Evolutionary conservation across 2,329 filamentous ascomycete species (phyloP).

Genomic region (Cladosporium sp.): DNA sequence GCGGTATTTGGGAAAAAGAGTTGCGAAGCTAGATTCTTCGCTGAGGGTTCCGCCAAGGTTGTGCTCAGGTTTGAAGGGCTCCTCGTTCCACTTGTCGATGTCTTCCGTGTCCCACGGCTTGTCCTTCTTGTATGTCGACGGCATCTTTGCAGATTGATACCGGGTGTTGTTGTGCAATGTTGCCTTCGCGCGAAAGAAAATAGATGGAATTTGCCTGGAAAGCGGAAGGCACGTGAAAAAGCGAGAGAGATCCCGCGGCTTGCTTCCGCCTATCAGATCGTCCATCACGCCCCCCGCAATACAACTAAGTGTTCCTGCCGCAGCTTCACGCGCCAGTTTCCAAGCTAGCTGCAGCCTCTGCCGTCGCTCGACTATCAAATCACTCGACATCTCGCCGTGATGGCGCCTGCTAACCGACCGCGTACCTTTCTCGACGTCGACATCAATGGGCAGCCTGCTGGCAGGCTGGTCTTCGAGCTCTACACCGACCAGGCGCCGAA

Average conservation of each 20-base stretch:
- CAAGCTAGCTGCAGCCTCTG: slow-evolving; percentile 16
- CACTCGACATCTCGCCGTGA: slow-evolving; percentile 3
- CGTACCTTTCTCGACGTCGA: slow-evolving; percentile 48
- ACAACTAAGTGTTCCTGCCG: background rate
- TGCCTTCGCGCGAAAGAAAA: background rate
- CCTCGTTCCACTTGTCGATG: slow-evolving; percentile 94
- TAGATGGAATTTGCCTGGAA: background rate
- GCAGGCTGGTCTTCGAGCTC: slow-evolving; percentile 49
- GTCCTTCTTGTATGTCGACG: slow-evolving; percentile 83
- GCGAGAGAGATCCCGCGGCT: background rate
- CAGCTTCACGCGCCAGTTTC: background rate
- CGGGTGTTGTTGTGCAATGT: slow-evolving; percentile 11
- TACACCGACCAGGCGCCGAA: slow-evolving; percentile 49
- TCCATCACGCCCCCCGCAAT: background rate
- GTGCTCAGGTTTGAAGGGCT: slow-evolving; percentile 81
- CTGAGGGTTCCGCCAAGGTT: slow-evolving; percentile 83
- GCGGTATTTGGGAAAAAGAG: slow-evolving; percentile 91
- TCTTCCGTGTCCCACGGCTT: slow-evolving; percentile 97
- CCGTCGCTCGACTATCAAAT: background rate
- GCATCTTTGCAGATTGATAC: slow-evolving; percentile 59
- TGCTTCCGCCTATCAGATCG: slow-evolving; percentile 5
- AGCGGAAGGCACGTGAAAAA: background rate
- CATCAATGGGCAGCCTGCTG: slow-evolving; percentile 44
- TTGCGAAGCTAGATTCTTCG: slow-evolving; percentile 87
- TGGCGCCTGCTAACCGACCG: slow-evolving; percentile 33